phyloP scores from a whole-genome alignment of 805 yeast genomes.

The Pichia sporocuriosa region DNA sequence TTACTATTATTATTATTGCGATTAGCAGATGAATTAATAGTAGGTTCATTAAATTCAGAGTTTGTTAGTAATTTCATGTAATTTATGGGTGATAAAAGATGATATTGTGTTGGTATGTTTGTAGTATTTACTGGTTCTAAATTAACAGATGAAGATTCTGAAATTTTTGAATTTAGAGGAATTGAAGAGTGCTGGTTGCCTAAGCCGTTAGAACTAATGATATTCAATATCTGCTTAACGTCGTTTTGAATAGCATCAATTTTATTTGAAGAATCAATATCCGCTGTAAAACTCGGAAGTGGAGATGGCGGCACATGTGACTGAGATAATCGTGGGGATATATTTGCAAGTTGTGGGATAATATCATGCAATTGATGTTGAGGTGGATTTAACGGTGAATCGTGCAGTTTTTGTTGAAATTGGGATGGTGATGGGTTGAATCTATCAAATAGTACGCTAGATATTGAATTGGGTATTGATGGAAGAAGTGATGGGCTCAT shows the following conservation, averaged over 20 bases:
- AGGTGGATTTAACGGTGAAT: too few species aligned
- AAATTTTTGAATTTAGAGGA: background rate
- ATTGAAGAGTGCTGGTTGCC: background rate
- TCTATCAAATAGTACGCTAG: too few species aligned
- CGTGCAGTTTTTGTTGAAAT: too few species aligned
- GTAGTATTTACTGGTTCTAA: slow-evolving; percentile 6
- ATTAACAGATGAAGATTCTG: background rate
- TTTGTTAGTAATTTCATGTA: background rate
- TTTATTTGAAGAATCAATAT: background rate
- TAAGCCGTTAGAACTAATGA: too few species aligned
- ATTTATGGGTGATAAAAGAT: slow-evolving; percentile 7
- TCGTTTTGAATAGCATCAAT: slow-evolving; percentile 1
- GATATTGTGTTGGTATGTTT: slow-evolving; percentile 5
- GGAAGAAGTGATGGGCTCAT: too few species aligned
- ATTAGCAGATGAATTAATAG: background rate
- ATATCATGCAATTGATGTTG: too few species aligned
- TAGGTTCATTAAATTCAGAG: background rate
- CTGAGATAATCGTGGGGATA: slow-evolving; percentile 4
- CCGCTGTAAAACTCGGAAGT: background rate
- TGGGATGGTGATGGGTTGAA: too few species aligned
- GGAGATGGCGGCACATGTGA: background rate
- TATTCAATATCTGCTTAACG: slow-evolving; percentile 2
- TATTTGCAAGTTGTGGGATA: too few species aligned
- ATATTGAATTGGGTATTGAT: too few species aligned
- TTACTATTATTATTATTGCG: background rate